Evolutionary conservation across 2,329 filamentous ascomycete species (phyloP), one percentile per base, ranked within the genome.

Genomic region (Cladobotryum protrusum): DNA sequence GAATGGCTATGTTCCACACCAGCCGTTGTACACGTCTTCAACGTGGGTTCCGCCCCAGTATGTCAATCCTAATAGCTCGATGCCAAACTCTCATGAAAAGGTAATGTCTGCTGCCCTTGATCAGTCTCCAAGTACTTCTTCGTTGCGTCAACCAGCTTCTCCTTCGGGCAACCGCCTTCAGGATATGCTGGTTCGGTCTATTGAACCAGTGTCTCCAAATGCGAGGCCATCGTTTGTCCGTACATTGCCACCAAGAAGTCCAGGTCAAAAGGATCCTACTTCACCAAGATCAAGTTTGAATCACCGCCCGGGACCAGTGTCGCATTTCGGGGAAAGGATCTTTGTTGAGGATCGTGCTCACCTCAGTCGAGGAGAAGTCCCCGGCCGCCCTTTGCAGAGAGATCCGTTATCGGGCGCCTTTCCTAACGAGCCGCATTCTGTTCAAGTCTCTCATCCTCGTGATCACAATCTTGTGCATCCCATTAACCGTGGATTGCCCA

Each of bases 131-230:
- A 45, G 48, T 45, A 49, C 55, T 41, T 52, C 56, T 17, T 54
- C 57, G 40, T 58, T 61, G 15, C 57, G 57, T 43, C 59, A 57
- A 17, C 54, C 52, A 58, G 41, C 61, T 64, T 43, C 61, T 63
- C 24, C 57, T 13, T 19, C 49, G 13, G 50, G 49, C 6, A 45
- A 52, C 47, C 55, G 52, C 13, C 48, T 66, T 12, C 68, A 71
- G 55, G 74, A 78, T 36, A 65, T 72, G 56, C 60, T 75, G 52
- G 66, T 77, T 13, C 72, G 59, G 8, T 78, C 74, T 6, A 71
- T 76, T 55, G 75, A 77, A 54, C 67, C 70, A 17, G 56, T 46
- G 6, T 74, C 72, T 33, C 71, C 72, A 5, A 56, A 17, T 17
- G 63, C 63, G 59, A 61, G 58, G 49, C 65, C 67, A 3, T 63